phyloP scores from a whole-genome alignment of 805 yeast species.

The Saccharomycopsis vini region DNA sequence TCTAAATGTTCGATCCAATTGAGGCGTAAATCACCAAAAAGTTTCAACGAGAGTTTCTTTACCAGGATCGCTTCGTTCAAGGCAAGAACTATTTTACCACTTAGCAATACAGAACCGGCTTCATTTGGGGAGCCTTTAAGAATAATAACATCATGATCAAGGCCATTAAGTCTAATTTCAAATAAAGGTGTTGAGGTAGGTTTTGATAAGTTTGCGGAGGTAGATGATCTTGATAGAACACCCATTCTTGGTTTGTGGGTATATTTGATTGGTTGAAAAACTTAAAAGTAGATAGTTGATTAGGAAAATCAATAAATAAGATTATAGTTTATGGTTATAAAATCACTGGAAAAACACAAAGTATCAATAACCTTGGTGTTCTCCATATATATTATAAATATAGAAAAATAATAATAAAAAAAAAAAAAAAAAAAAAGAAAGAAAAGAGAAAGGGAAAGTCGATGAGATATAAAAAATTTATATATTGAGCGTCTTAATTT shows the following conservation, averaged over 20 bases:
- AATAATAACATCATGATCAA: slow-evolving; percentile 71
- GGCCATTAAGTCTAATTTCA: slow-evolving; percentile 51
- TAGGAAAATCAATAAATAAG: too few relatives aligned
- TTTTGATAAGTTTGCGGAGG: not conserved
- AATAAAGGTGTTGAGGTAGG: slow-evolving; percentile 27
- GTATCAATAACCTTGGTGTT: too few relatives aligned
- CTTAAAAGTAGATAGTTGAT: too few relatives aligned
- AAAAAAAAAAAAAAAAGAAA: too few relatives aligned
- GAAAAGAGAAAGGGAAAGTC: too few relatives aligned
- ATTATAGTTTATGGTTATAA: too few relatives aligned
- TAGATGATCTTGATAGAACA: not conserved
- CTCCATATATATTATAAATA: too few relatives aligned
- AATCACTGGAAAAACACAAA: too few relatives aligned
- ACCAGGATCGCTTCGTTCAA: slow-evolving; percentile 67
- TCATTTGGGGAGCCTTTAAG: slow-evolving; percentile 70
- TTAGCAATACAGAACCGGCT: slow-evolving; percentile 65
- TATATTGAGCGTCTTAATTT: too few relatives aligned
- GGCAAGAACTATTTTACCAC: slow-evolving; percentile 72
- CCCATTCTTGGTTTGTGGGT: not conserved
- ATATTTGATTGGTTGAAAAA: too few relatives aligned
- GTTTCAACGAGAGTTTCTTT: slow-evolving; percentile 51
- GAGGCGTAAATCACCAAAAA: slow-evolving; percentile 59
- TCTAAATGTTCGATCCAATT: slow-evolving; percentile 52
- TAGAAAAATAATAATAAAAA: too few relatives aligned
- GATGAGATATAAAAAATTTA: too few relatives aligned